A percentile compares a stretch with the other conserved stretches of the same genome.
Conservation (phyloP, 1,139 yeast genomes). For the Suhomyces ambrosiae region DNA sequence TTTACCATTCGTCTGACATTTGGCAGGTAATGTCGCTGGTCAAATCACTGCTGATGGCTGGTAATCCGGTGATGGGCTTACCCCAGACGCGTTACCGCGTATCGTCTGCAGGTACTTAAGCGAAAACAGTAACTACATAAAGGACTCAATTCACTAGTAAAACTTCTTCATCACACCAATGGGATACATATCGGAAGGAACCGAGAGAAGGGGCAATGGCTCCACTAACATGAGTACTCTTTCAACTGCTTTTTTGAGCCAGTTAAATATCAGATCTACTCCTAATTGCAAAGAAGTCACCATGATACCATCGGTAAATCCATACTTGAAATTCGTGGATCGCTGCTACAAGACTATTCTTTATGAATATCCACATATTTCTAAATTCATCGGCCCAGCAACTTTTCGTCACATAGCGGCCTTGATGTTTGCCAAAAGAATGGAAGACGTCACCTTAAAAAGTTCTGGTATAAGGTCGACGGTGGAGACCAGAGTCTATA, state of each 20-base stretch:
- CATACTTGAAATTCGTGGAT: constrained; percentile 11
- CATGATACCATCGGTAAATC: constrained; percentile 11
- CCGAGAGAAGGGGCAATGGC: constrained; percentile 4
- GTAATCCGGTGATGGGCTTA: too few species aligned
- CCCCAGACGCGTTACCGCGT: not conserved
- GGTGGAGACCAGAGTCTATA: constrained; percentile 9
- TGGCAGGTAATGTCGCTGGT: too few species aligned
- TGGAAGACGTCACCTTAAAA: constrained; percentile 11
- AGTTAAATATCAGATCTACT: constrained; percentile 5
- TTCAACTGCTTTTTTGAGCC: constrained; percentile 6
- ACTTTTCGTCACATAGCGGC: constrained; percentile 12
- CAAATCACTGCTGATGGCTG: too few species aligned
- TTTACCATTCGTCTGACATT: too few species aligned
- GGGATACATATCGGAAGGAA: constrained; percentile 4
- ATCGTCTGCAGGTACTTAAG: not conserved
- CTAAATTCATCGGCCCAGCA: constrained; percentile 10
- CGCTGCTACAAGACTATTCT: constrained; percentile 8
- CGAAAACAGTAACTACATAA: not conserved
- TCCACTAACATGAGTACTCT: constrained; percentile 11
- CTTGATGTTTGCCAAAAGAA: constrained; percentile 11
- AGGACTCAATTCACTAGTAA: not conserved
- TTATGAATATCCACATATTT: constrained; percentile 8
- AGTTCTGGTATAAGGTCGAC: constrained; percentile 12
- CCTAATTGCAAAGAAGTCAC: constrained; percentile 9
- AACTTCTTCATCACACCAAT: not conserved